phyloP scores from a whole-genome alignment of 1,284 basidiomycete genomes.

The Heterobasidion occidentale region DNA sequence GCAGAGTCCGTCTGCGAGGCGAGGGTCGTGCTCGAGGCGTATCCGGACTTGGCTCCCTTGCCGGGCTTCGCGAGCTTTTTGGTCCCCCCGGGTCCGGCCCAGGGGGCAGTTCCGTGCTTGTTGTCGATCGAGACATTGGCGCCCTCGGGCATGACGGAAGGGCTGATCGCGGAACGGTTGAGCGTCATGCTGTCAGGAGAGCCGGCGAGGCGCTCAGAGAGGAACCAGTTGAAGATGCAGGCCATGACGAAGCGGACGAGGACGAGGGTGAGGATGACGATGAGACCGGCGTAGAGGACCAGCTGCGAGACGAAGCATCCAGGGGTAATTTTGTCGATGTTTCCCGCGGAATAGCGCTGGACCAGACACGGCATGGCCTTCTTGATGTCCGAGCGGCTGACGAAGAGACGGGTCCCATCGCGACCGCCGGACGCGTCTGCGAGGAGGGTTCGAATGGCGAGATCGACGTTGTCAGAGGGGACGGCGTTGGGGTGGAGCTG shows the following conservation, averaged over 20 bases:
- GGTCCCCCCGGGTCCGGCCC: slow-evolving; percentile 54
- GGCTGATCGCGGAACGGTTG: slow-evolving; percentile 75
- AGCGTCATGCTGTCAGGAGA: slow-evolving; percentile 64
- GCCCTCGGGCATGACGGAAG: slow-evolving; percentile 93
- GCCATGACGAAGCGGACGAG: slow-evolving; percentile 94
- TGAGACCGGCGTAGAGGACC: slow-evolving; percentile 87
- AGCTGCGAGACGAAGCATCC: slow-evolving; percentile 91
- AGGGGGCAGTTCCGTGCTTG: slow-evolving; percentile 86
- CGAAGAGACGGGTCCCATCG: slow-evolving; percentile 86
- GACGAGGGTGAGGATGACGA: slow-evolving; percentile 88
- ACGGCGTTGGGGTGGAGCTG: slow-evolving; percentile 63
- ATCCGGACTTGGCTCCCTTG: slow-evolving; percentile 40
- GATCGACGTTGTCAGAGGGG: slow-evolving; percentile 73
- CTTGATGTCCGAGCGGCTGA: slow-evolving; percentile 58
- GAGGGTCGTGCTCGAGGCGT: slow-evolving; percentile 44
- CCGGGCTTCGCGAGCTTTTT: slow-evolving; percentile 40
- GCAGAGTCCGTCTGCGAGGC: slow-evolving; percentile 35
- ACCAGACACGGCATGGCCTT: slow-evolving; percentile 73
- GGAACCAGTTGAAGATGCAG: slow-evolving; percentile 93
- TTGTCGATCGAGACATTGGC: slow-evolving; percentile 89
- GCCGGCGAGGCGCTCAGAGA: slow-evolving; percentile 73
- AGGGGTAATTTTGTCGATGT: slow-evolving; percentile 94
- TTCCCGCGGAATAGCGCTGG: slow-evolving; percentile 85
- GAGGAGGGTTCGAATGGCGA: slow-evolving; percentile 74
- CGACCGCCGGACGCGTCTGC: slow-evolving; percentile 57